Percentiles rank a stretch among this genome's conserved stretches.
Conservation (phyloP, 2,329 filamentous ascomycete genomes). For the Beauveria asiatica region DNA sequence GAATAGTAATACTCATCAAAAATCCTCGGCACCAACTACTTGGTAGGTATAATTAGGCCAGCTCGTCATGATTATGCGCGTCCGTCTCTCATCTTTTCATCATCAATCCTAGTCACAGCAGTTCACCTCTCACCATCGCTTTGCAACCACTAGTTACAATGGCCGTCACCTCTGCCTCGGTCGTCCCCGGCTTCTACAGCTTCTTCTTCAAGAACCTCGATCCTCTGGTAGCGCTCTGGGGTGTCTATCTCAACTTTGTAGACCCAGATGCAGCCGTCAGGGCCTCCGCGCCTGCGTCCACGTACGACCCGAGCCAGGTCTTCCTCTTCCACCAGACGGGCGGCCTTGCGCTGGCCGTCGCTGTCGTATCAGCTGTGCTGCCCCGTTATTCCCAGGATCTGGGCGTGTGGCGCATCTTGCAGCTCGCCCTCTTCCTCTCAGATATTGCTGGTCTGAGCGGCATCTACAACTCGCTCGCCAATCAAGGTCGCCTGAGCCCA, state of each 20-base stretch:
- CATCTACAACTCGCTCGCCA: constrained; percentile 9
- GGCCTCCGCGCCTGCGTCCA: constrained; percentile 11
- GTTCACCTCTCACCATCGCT: neutral
- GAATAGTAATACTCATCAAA: too few relatives aligned
- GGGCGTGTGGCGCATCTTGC: constrained; percentile 15
- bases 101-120: neutral
- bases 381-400: constrained; percentile 16
- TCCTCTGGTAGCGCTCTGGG: constrained; percentile 16
- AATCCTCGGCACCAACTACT: neutral
- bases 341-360: constrained; percentile 14
- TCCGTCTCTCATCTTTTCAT: neutral
- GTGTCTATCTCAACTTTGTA: constrained; percentile 16
- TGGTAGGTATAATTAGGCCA: neutral
- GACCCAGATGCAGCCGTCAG: constrained; percentile 11
- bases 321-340: constrained; percentile 17
- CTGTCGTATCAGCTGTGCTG: constrained; percentile 14
- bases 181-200: constrained; percentile 12
- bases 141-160: neutral
- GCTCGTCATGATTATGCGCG: neutral
- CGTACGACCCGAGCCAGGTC: constrained; percentile 13
- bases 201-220: constrained; percentile 18
- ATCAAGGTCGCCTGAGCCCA: constrained; percentile 13
- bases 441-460: constrained; percentile 17
- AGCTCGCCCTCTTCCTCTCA: constrained; percentile 16
- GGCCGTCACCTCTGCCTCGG: constrained; percentile 1